A percentile compares a stretch with the other conserved stretches of the same genome.
Conservation (phyloP, 139 green algal genomes). For the Haematococcus lacustris region DNA sequence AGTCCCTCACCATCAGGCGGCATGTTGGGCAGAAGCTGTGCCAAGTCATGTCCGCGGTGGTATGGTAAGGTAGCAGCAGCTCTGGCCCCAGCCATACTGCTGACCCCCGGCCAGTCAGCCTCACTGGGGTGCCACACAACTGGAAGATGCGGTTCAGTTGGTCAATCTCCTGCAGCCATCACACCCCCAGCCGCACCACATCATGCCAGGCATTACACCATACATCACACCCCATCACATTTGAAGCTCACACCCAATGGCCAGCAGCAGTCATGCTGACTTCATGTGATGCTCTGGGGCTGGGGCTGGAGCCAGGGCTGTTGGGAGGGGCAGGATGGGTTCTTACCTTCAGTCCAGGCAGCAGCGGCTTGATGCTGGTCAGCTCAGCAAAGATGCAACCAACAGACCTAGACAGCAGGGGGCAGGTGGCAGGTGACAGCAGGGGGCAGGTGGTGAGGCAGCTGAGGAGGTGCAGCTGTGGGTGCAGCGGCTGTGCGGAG, state of each 20-base stretch:
- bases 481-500: no score
- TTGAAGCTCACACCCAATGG: not conserved
- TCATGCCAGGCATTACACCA: not conserved
- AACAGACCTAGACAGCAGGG: slow-evolving; percentile 22
- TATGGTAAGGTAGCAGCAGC: not conserved
- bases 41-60: slow-evolving; percentile 1
- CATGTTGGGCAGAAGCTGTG: not conserved
- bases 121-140: slow-evolving; percentile 71
- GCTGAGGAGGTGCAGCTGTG: no score
- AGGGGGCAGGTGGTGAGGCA: no score
- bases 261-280: not conserved
- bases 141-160: slow-evolving; percentile 60
- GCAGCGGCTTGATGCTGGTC: slow-evolving; percentile 57
- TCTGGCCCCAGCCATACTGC: slow-evolving; percentile 2
- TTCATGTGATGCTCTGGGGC: not conserved
- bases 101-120: slow-evolving; percentile 17
- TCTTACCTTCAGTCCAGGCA: slow-evolving; percentile 29
- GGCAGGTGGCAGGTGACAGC: not conserved
- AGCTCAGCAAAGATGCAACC: slow-evolving; percentile 96
- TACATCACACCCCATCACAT: not conserved
- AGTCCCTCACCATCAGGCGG: not conserved
- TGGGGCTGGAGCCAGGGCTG: not conserved
- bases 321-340: not conserved
- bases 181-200: not conserved
- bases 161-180: slow-evolving; percentile 12